phyloP scores from a whole-genome alignment of 1,284 basidiomycete genomes.

The Boletellus sp. region DNA sequence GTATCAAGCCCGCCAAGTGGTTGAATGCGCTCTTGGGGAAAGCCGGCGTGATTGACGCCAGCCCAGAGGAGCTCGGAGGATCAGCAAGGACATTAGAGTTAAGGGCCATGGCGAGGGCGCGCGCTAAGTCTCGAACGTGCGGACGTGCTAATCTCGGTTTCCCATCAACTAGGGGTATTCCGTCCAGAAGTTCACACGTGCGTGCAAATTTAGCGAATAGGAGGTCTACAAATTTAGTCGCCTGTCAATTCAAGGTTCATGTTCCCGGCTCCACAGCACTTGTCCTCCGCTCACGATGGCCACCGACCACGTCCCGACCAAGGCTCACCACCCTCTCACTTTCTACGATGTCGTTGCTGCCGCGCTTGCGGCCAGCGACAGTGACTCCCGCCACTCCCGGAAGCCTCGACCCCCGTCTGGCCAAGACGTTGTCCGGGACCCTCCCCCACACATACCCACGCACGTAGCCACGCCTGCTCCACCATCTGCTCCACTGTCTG shows the following conservation, averaged over 20 bases:
- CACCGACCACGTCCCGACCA: slow-evolving; percentile 3
- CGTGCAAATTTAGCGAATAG: too few species aligned
- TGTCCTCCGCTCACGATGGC: slow-evolving; percentile 4
- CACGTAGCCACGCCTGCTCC: too few species aligned
- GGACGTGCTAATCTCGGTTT: too few species aligned
- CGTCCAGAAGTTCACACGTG: too few species aligned
- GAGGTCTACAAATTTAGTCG: too few species aligned
- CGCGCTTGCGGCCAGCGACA: slow-evolving; percentile 2
- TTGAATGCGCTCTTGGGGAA: slow-evolving; percentile 40
- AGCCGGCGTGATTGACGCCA: slow-evolving; percentile 46
- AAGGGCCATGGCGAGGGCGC: too few species aligned
- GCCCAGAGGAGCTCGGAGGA: slow-evolving; percentile 39
- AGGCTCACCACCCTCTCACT: background rate
- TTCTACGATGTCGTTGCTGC: slow-evolving; percentile 10
- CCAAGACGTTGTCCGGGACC: background rate
- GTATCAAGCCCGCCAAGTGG: slow-evolving; percentile 46
- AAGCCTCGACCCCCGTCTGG: background rate
- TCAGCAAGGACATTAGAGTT: slow-evolving; percentile 35
- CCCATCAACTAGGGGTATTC: too few species aligned
- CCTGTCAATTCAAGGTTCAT: too few species aligned
- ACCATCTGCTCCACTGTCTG: slow-evolving; percentile 6
- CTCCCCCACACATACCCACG: slow-evolving; percentile 7
- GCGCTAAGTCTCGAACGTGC: too few species aligned
- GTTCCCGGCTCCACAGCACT: background rate
- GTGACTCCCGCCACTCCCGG: background rate